Base-by-base conservation (phyloP, 1,139 yeast species). In the Scheffersomyces segobiensis region DNA sequence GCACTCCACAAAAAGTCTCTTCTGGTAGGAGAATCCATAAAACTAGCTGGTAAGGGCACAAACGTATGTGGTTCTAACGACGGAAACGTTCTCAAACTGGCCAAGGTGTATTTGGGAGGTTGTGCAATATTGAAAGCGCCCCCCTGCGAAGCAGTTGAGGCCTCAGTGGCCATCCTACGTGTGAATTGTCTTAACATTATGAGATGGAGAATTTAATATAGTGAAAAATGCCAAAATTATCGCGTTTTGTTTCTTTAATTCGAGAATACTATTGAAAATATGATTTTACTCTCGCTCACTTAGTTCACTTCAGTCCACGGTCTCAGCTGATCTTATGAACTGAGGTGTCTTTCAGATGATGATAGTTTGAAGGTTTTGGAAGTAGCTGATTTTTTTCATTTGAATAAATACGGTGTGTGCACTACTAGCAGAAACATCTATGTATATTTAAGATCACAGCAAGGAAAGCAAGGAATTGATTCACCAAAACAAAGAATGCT, bases 1-100 rank as follows among this genome's bases (percentile, higher is more conserved):
- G 98, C 97, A 69, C 88, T 87, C 98, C 98, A 95, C 62, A 95
- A 82, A 47, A 93, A 75, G 74, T 95, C 99, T 74, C 97, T 87
- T 76, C 99, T 87, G 59, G 91, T 73, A 50, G 97, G 97, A 47
- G 83, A 80, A 59, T 88, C 88, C 57, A 95, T 78, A 54, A 93
- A 82, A 22, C 80, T 70, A 5, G 88, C 75, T 50, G 96, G 90
- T 49, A 93, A 87, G 24, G 98, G 96, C 59, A 90, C 83, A 65
- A 90, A 84, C 39, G 86, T 73, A 55, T 83, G 82, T 49, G 99
- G 99, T 73, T 92, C 97, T 59, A 95, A 81, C 8, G 96, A 88
- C 49, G 99, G 99, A 73, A 95, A 95, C 20, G 87, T 73, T 61
- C 98, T 86, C 57, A 92, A 75, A 5, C 97, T 84, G n/a, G 96